A percentile compares a stretch with the other conserved stretches of the same genome.
These are phyloP conservation scores for Pyrenophora teres DNA, from an alignment of 2,329 filamentous ascomycete species.

Conservation along the genomic window DNA sequence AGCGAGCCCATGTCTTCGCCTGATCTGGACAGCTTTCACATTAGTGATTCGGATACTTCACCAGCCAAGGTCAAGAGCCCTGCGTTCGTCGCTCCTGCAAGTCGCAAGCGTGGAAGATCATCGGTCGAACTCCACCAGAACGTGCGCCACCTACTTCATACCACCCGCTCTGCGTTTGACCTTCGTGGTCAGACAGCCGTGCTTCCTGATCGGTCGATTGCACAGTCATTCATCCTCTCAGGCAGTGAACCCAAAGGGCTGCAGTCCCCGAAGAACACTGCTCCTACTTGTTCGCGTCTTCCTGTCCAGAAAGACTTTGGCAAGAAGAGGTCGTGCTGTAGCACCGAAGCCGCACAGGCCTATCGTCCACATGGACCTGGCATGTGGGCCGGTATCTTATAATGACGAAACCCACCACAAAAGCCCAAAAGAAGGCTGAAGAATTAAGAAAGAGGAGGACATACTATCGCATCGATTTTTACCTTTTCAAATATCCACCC, in stretches of 20 bases:
- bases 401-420: slow-evolving; percentile 17
- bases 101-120: slow-evolving; percentile 64
- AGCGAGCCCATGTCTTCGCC: slow-evolving; percentile 47
- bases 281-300: slow-evolving; percentile 49
- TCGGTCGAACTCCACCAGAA: slow-evolving; percentile 69
- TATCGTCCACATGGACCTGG: slow-evolving; percentile 62
- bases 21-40: slow-evolving; percentile 57
- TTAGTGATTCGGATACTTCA: slow-evolving; percentile 46
- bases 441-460: slow-evolving; percentile 24
- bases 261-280: slow-evolving; percentile 47
- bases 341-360: slow-evolving; percentile 60
- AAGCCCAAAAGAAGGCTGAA: slow-evolving; percentile 23
- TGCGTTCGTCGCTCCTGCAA: slow-evolving; percentile 28
- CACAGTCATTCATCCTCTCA: slow-evolving; percentile 39
- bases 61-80: slow-evolving; percentile 37
- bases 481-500: slow-evolving; percentile 2
- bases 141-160: slow-evolving; percentile 65
- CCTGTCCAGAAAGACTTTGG: slow-evolving; percentile 55
- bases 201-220: slow-evolving; percentile 43
- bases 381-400: slow-evolving; percentile 69
- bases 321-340: slow-evolving; percentile 70
- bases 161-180: slow-evolving; percentile 46
- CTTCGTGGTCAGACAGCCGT: slow-evolving; percentile 42
- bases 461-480: slow-evolving; percentile 8
- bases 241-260: slow-evolving; percentile 43